Evolutionary conservation across 768 basidiomycete species (phyloP).

Genomic region (Russula sp.): DNA sequence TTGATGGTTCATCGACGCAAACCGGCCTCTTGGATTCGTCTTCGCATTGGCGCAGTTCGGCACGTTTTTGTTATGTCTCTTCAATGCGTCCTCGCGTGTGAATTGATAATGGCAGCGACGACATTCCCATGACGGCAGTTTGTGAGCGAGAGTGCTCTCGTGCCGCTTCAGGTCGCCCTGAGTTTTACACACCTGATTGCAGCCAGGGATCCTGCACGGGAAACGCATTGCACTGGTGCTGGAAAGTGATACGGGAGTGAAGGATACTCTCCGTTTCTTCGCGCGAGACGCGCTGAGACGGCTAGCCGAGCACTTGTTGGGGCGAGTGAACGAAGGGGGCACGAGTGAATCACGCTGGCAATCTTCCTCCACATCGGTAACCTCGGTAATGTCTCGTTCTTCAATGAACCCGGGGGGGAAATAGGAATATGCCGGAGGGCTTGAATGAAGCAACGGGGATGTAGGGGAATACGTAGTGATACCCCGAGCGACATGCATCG

Average conservation of each 20-base stretch:
- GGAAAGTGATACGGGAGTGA: not conserved
- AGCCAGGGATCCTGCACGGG: constrained; percentile 27
- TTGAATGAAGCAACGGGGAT: constrained; percentile 13
- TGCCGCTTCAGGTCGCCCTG: constrained; percentile 29
- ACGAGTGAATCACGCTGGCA: not conserved
- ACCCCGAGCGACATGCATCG: not conserved
- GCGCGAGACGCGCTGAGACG: not conserved
- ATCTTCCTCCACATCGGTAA: not conserved
- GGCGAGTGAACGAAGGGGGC: not conserved
- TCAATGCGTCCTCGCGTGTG: constrained; percentile 30
- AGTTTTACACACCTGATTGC: constrained; percentile 29
- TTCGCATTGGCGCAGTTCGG: constrained; percentile 13
- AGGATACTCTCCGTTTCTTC: not conserved
- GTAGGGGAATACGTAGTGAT: constrained; percentile 6
- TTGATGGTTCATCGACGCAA: constrained; percentile 3
- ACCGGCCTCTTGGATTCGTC: constrained; percentile 4
- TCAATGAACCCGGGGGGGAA: constrained; percentile 1
- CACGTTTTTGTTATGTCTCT: constrained; percentile 27
- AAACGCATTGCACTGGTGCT: constrained; percentile 1
- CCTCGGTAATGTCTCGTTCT: not conserved
- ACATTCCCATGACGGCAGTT: constrained; percentile 21
- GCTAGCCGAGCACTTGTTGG: not conserved
- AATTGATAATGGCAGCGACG: constrained; percentile 22
- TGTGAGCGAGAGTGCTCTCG: constrained; percentile 25
- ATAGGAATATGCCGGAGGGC: constrained; percentile 5